A percentile compares a stretch with the other conserved stretches of the same genome.
Evolutionary conservation across 2,329 filamentous ascomycete species (phyloP).

Genomic region (Chaetomium olivaceum): DNA sequence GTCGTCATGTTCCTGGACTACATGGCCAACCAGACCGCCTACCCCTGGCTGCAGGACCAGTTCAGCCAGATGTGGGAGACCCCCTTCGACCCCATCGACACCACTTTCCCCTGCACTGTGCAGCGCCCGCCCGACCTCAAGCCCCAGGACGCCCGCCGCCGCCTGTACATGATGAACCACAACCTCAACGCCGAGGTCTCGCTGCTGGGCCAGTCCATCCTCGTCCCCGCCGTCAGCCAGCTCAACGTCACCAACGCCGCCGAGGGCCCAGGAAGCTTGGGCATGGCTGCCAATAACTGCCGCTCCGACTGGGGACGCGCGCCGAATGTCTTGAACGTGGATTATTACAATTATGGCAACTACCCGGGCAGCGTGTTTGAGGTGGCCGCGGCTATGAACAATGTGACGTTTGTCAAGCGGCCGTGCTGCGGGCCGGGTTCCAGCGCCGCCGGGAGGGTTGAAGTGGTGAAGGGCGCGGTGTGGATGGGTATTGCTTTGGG

Average conservation of each 20-base stretch:
- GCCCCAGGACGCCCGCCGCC: slow-evolving; percentile 53
- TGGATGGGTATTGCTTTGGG: slow-evolving; percentile 21
- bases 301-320: slow-evolving; percentile 61
- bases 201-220: slow-evolving; percentile 61
- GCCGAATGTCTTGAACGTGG: slow-evolving; percentile 78
- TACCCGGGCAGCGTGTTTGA: slow-evolving; percentile 73
- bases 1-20: slow-evolving; percentile 85
- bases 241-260: slow-evolving; percentile 72
- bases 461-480: slow-evolving; percentile 16
- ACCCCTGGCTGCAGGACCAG: slow-evolving; percentile 84
- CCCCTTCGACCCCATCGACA: slow-evolving; percentile 70
- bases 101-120: slow-evolving; percentile 72
- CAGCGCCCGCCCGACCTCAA: slow-evolving; percentile 72
- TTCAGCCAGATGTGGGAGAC: slow-evolving; percentile 92
- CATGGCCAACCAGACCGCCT: slow-evolving; percentile 72
- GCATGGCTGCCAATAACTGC: slow-evolving; percentile 64
- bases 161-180: slow-evolving; percentile 84
- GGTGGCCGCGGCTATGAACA: slow-evolving; percentile 69
- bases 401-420: slow-evolving; percentile 63
- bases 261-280: slow-evolving; percentile 66
- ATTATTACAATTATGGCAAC: slow-evolving; percentile 76
- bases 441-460: slow-evolving; percentile 57
- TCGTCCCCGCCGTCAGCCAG: slow-evolving; percentile 70
- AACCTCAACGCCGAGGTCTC: slow-evolving; percentile 81
- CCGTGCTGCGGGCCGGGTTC: slow-evolving; percentile 55